These are phyloP conservation scores for Stenogyne calaminthoides DNA, from an alignment of 305 asterid species.

Conservation along the genomic window DNA sequence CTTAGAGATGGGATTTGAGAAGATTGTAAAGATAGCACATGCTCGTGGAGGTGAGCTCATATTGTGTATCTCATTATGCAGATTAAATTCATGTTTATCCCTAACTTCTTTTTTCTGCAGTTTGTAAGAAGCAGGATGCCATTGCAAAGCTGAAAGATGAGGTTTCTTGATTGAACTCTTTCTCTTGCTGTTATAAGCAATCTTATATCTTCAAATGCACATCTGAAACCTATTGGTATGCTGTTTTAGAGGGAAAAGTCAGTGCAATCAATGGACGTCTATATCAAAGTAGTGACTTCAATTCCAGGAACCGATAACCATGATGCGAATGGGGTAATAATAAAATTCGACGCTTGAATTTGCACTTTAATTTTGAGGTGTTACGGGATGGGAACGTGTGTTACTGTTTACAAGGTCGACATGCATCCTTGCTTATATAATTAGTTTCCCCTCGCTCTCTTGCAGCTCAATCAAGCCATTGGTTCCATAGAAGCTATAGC, in stretches of 20 bases:
- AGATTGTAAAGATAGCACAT: slow-evolving; percentile 82
- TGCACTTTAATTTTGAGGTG: neutral
- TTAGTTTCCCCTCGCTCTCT: slow-evolving; percentile 2
- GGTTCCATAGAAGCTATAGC: slow-evolving; percentile 96
- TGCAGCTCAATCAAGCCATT: slow-evolving; percentile 86
- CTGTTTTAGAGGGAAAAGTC: slow-evolving; percentile 69
- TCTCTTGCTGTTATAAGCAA: slow-evolving; percentile 9
- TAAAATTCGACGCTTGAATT: neutral
- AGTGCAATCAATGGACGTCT: slow-evolving; percentile 68
- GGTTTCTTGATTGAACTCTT: slow-evolving; percentile 45
- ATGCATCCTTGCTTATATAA: slow-evolving; percentile 1
- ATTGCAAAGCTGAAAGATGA: slow-evolving; percentile 72
- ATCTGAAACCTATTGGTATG: slow-evolving; percentile 32
- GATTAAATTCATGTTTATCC: slow-evolving; percentile 3
- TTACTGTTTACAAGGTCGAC: neutral
- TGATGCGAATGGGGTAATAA: slow-evolving; percentile 70
- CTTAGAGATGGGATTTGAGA: slow-evolving; percentile 93
- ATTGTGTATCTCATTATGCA: slow-evolving; percentile 5
- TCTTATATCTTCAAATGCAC: slow-evolving; percentile 14
- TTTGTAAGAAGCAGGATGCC: slow-evolving; percentile 76
- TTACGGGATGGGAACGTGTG: neutral
- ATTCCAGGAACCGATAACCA: slow-evolving; percentile 76
- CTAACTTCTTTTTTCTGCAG: slow-evolving; percentile 44
- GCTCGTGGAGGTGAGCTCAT: slow-evolving; percentile 86
- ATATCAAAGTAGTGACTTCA: slow-evolving; percentile 79